phyloP scores from a whole-genome alignment of 495 filamentous ascomycete genomes.

The Lophiostoma macrostomum region DNA sequence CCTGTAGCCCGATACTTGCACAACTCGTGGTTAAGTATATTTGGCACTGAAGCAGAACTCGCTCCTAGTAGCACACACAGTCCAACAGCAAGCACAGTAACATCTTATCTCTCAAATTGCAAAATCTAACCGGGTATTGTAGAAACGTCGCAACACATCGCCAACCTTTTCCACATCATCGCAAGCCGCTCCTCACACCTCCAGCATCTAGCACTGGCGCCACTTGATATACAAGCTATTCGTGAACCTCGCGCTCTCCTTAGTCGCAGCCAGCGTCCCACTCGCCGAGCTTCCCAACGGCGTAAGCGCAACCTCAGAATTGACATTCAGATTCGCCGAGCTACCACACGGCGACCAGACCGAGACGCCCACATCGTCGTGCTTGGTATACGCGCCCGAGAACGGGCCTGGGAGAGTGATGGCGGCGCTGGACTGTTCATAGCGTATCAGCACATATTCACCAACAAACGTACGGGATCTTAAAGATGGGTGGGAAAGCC shows the following conservation, averaged over 20 bases:
- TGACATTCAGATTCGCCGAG: slow-evolving; percentile 35
- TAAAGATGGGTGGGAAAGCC: too few relatives aligned
- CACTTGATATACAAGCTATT: slow-evolving; percentile 34
- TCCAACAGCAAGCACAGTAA: not conserved
- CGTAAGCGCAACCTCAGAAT: slow-evolving; percentile 32
- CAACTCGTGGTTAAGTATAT: too few relatives aligned
- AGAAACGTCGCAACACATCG: not conserved
- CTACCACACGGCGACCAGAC: slow-evolving; percentile 34
- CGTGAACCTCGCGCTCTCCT: slow-evolving; percentile 36
- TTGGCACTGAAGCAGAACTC: not conserved
- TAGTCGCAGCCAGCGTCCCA: slow-evolving; percentile 38
- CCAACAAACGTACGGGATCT: too few relatives aligned
- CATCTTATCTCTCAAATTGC: not conserved
- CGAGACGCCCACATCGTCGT: slow-evolving; percentile 28
- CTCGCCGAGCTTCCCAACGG: slow-evolving; percentile 15
- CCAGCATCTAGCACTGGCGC: slow-evolving; percentile 27
- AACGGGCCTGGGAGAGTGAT: slow-evolving; percentile 25
- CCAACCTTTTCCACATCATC: not conserved
- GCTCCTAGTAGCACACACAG: not conserved
- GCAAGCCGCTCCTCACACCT: not conserved
- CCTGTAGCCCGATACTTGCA: too few relatives aligned
- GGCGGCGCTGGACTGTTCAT: slow-evolving; percentile 15
- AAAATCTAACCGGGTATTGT: not conserved
- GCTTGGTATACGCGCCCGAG: slow-evolving; percentile 27
- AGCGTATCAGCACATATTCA: too few relatives aligned